Evolutionary conservation across 2,329 filamentous ascomycete genomes (phyloP).

Genomic region (Arthrobotrys conoides): DNA sequence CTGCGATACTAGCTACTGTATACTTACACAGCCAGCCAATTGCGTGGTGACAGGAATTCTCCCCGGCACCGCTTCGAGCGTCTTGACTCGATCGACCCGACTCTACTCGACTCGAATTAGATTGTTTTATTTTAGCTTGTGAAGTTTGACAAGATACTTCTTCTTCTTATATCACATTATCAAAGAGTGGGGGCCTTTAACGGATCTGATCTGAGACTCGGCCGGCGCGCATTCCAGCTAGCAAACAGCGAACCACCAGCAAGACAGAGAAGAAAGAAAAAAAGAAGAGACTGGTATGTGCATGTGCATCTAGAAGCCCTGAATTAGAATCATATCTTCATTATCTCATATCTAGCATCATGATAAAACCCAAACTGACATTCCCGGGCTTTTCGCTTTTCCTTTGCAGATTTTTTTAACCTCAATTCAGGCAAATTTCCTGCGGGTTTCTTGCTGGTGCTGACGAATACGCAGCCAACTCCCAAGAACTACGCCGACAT

Average conservation of each 20-base stretch:
- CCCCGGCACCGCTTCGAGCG: conserved; percentile 7
- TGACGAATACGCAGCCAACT: conserved; percentile 44
- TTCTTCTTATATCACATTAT: too few relatives aligned
- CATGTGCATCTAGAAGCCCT: conserved; percentile 21
- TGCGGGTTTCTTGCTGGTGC: conserved; percentile 38
- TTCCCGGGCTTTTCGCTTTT: not conserved
- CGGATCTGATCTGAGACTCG: conserved; percentile 10
- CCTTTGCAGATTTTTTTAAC: conserved; percentile 29
- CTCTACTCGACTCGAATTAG: not conserved
- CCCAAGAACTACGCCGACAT: conserved; percentile 49
- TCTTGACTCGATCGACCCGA: not conserved
- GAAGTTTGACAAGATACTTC: not conserved
- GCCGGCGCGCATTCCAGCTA: not conserved
- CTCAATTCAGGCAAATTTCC: conserved; percentile 45
- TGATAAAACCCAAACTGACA: too few relatives aligned
- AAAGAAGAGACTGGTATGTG: conserved; percentile 29
- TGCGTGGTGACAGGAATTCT: conserved; percentile 51
- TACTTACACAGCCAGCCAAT: conserved; percentile 27
- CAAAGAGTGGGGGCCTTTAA: not conserved
- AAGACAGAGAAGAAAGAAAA: not conserved
- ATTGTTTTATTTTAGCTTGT: conserved; percentile 1
- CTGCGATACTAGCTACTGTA: too few relatives aligned
- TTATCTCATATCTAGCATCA: not conserved
- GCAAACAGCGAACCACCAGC: too few relatives aligned
- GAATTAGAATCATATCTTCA: not conserved